Evolutionary conservation across 352 stramenopile species (phyloP).

Genomic region (Pythium graminicola): DNA sequence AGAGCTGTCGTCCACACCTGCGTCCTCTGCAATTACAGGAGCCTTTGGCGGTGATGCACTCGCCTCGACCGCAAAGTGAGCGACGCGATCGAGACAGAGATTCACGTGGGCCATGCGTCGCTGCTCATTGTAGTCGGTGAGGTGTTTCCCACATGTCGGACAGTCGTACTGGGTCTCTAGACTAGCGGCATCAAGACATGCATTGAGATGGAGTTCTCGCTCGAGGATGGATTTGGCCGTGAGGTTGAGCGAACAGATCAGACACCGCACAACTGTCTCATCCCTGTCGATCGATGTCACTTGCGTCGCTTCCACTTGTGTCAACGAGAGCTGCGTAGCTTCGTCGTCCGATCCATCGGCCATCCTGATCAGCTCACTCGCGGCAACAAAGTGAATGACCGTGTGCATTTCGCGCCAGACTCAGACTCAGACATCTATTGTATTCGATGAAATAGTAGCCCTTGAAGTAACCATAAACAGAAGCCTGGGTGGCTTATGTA

Average conservation of each 20-base stretch:
- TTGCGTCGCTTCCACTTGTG: constrained; percentile 7
- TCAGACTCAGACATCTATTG: background rate
- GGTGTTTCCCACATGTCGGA: constrained; percentile 44
- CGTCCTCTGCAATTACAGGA: background rate
- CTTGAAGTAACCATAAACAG: background rate
- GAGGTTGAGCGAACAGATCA: constrained; percentile 60
- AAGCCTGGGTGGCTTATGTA: too few relatives aligned
- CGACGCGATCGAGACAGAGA: constrained; percentile 44
- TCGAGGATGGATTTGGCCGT: constrained; percentile 38
- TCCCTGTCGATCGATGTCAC: background rate
- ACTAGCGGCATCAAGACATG: constrained; percentile 48
- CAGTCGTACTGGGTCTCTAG: constrained; percentile 36
- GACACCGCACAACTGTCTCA: constrained; percentile 31
- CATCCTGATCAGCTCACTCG: background rate
- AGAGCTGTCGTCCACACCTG: background rate
- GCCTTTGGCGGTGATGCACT: background rate
- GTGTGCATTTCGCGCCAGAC: constrained; percentile 6
- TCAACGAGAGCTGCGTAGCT: constrained; percentile 25
- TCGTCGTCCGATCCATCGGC: constrained; percentile 1
- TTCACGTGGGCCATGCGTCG: constrained; percentile 63
- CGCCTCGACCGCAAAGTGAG: constrained; percentile 4
- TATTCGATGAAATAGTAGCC: constrained; percentile 6
- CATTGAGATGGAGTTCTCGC: constrained; percentile 63
- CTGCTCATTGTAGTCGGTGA: constrained; percentile 63
- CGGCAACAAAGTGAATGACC: background rate